Conservation (phyloP, 768 basidiomycete species). For the Lepiota venenata region DNA sequence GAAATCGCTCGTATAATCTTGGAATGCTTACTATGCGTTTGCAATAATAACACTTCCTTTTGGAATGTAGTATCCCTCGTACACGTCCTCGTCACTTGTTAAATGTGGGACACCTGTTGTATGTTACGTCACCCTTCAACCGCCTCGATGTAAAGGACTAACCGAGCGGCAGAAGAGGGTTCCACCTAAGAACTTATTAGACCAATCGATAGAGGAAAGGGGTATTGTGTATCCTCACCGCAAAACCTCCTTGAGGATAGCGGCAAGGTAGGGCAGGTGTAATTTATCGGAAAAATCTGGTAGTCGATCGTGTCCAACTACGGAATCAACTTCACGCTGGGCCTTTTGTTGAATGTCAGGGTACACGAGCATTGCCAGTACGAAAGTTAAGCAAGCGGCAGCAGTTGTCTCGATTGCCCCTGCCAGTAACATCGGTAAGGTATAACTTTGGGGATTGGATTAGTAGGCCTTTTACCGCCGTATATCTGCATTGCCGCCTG, state of each 20-base stretch:
- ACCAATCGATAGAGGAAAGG: constrained; percentile 1
- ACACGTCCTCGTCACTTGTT: constrained; percentile 4
- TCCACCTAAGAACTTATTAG: not conserved
- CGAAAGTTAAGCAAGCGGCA: constrained; percentile 2
- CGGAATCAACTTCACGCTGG: constrained; percentile 22
- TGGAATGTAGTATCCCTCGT: constrained; percentile 11
- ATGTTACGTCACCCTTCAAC: too few relatives aligned
- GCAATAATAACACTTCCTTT: constrained; percentile 10
- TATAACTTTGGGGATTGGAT: not conserved
- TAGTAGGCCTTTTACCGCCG: not conserved
- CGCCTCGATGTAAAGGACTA: too few relatives aligned
- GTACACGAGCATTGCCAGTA: constrained; percentile 15
- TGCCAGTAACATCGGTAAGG: not conserved
- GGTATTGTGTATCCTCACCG: constrained; percentile 13
- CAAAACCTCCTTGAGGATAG: constrained; percentile 19
- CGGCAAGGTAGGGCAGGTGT: constrained; percentile 19
- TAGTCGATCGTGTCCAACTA: constrained; percentile 16
- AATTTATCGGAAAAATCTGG: constrained; percentile 19
- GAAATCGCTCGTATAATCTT: not conserved
- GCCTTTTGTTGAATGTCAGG: constrained; percentile 19
- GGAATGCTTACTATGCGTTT: constrained; percentile 1
- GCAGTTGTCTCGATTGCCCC: not conserved
- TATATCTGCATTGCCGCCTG: not conserved
- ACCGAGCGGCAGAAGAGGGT: not conserved
- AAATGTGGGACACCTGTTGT: not conserved